phyloP scores from a whole-genome alignment of 2,329 filamentous ascomycete genomes.

The Dactylellina cionopaga region DNA sequence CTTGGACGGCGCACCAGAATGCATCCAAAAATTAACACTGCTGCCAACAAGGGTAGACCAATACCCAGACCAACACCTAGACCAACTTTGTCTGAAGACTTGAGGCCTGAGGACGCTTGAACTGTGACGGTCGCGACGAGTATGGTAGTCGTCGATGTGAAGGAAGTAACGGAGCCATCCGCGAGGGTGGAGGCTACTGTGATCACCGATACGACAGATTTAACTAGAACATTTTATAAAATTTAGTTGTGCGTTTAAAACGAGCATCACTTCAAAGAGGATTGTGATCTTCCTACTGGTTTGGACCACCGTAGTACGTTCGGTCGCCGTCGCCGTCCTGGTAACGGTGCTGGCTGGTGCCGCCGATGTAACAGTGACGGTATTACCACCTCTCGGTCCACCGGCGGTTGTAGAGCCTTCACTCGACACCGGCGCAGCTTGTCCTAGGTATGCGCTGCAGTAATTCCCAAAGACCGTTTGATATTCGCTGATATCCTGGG shows the following conservation, averaged over 20 bases:
- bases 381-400: neutral
- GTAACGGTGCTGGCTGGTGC: constrained; percentile 13
- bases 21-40: neutral
- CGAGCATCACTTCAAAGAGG: neutral
- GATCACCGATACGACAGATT: neutral
- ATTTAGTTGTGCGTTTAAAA: neutral
- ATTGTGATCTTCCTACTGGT: neutral
- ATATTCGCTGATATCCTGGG: neutral
- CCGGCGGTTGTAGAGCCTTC: neutral
- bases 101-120: neutral
- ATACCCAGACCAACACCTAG: constrained; percentile 14
- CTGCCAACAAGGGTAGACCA: neutral
- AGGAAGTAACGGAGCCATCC: neutral
- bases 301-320: neutral
- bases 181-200: constrained; percentile 2
- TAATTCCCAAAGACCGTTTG: constrained; percentile 10
- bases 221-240: neutral
- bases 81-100: constrained; percentile 1
- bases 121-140: constrained; percentile 2
- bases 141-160: constrained; percentile 1
- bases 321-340: neutral
- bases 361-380: neutral
- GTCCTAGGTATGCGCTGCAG: constrained; percentile 5
- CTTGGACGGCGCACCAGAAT: neutral
- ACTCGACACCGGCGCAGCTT: neutral